Base-by-base conservation (phyloP, 805 yeast species). In the Nadsonia fulvescens region DNA sequence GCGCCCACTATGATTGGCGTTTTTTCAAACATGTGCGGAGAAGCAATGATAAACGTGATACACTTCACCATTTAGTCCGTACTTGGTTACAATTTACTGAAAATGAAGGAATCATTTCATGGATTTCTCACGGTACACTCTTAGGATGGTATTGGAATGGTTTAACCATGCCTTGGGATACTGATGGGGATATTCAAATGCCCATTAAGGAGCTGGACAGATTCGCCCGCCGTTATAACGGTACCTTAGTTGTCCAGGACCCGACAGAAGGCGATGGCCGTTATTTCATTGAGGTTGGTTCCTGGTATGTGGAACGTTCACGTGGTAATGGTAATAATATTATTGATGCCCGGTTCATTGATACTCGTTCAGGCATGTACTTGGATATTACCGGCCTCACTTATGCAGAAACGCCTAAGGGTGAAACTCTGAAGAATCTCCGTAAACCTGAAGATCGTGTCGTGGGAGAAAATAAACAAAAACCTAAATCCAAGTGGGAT, bases 291-390 rank as follows among this genome's bases (percentile, higher is more conserved):
- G 71, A 65, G 35, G 56, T 66, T 5, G 50, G 58, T 14, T 62
- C 70, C 0, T 53, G 56, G 48, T 64, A 49, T 37, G 50, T 62
- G 31, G 60, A 63, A 37, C 56, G 72, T 23, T 55, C 54, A 1
- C 42, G 53, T 17, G 56, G 60, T 19, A 63, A 65, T 34, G 62
- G 63, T 50, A 55, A 8, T 40, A 67, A 33, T 56, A 63, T 32
- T 49, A 66, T 47, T 12, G 70, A 65, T 39, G 61, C 70, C 6
- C 56, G 75, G 34, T 65, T 70, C 39, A 64, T 70, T 30, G 78
- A 70, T 40, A 53, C 58, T 8, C 61, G 62, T 29, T 60, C 71
- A 2, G 78, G 78, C 7, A 42, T 59, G 7, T 70, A 65, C 38
- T 53, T 70, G 29, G 76, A 70, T 37, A 54, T 70, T 27, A 60